phyloP scores from a whole-genome alignment of 257 asterid genomes.

The Solanum medicagineum region DNA sequence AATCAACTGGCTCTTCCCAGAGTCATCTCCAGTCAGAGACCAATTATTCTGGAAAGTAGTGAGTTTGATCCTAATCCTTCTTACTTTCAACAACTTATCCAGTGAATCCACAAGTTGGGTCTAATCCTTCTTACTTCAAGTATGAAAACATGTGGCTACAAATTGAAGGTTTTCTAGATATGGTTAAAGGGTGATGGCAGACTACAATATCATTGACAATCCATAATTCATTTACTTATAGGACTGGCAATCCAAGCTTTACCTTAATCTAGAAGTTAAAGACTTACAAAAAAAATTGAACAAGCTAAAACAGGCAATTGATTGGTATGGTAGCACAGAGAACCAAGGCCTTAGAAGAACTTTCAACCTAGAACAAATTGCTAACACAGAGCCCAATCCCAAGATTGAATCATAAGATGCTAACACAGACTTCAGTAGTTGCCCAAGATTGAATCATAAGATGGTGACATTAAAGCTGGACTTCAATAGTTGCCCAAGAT shows the following conservation, averaged over 20 bases:
- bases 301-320: neutral
- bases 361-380: neutral
- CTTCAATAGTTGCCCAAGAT: neutral
- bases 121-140: neutral
- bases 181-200: neutral
- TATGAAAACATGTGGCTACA: neutral
- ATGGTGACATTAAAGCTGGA: neutral
- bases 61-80: neutral
- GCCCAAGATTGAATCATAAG: neutral
- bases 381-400: neutral
- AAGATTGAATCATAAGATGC: neutral
- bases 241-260: neutral
- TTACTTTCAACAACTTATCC: neutral
- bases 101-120: neutral
- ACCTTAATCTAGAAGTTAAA: neutral
- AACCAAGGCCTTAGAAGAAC: neutral
- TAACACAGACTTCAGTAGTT: neutral
- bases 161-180: neutral
- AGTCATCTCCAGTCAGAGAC: neutral
- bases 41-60: neutral
- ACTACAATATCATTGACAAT: neutral
- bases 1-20: neutral
- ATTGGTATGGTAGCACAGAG: neutral
- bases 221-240: neutral
- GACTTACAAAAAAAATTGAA: neutral